These are phyloP conservation scores for Globisporangium nodosum DNA, from an alignment of 352 stramenopile genomes.

Conservation along the genomic window DNA sequence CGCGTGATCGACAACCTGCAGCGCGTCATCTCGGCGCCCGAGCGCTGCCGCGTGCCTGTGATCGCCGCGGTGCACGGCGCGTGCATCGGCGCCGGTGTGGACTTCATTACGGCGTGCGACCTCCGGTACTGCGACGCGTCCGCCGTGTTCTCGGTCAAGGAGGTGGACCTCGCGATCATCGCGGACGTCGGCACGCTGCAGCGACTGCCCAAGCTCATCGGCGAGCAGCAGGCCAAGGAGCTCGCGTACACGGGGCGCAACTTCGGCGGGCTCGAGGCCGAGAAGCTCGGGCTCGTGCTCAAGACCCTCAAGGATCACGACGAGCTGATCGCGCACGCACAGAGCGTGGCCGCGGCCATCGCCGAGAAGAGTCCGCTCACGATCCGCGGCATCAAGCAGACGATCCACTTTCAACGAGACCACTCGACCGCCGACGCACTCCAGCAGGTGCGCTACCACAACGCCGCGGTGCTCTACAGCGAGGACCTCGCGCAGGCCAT, in stretches of 20 bases:
- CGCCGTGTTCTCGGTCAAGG: slow-evolving; percentile 82
- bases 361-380: slow-evolving; percentile 83
- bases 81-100: slow-evolving; percentile 82
- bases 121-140: slow-evolving; percentile 81
- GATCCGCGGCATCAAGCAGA: slow-evolving; percentile 84
- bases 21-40: slow-evolving; percentile 73
- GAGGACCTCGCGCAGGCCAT: slow-evolving; percentile 80
- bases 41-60: slow-evolving; percentile 81
- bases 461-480: slow-evolving; percentile 79
- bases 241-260: slow-evolving; percentile 79
- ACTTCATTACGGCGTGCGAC: slow-evolving; percentile 87
- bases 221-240: slow-evolving; percentile 82
- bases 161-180: slow-evolving; percentile 87
- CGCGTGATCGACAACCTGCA: slow-evolving; percentile 81
- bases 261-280: slow-evolving; percentile 73
- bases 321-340: slow-evolving; percentile 50
- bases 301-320: slow-evolving; percentile 59
- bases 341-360: slow-evolving; percentile 51
- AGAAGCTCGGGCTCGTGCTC: slow-evolving; percentile 71
- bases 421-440: slow-evolving; percentile 77
- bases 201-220: slow-evolving; percentile 78
- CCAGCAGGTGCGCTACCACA: slow-evolving; percentile 79
- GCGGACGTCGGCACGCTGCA: slow-evolving; percentile 87
- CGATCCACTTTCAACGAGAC: slow-evolving; percentile 83
- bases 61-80: slow-evolving; percentile 75